phyloP scores from a whole-genome alignment of 2,329 filamentous ascomycete species.

The Elsinoe ampelina region DNA sequence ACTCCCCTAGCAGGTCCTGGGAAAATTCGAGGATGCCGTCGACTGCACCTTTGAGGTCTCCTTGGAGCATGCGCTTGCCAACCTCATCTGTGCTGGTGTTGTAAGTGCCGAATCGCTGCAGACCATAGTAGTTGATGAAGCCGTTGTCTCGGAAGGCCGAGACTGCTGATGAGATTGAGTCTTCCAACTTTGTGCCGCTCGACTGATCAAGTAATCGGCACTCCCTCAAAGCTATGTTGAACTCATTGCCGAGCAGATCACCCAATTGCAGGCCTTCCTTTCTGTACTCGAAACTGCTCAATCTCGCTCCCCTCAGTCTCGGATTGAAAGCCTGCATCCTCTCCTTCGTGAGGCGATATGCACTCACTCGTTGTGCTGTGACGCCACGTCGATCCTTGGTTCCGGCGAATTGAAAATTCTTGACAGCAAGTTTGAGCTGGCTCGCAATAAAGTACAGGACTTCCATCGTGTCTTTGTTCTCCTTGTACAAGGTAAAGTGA shows the following conservation, averaged over 20 bases:
- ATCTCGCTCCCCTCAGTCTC: slow-evolving; percentile 48
- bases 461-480: slow-evolving; percentile 96
- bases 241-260: slow-evolving; percentile 81
- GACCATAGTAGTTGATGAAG: slow-evolving; percentile 95
- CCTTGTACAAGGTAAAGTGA: slow-evolving; percentile 89
- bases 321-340: slow-evolving; percentile 57
- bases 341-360: slow-evolving; percentile 50
- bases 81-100: slow-evolving; percentile 75
- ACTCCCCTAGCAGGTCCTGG: slow-evolving; percentile 47
- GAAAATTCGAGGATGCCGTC: slow-evolving; percentile 68
- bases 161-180: slow-evolving; percentile 50
- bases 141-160: slow-evolving; percentile 61
- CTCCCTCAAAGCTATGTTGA: slow-evolving; percentile 82
- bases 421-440: slow-evolving; percentile 58
- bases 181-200: slow-evolving; percentile 26
- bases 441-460: slow-evolving; percentile 68
- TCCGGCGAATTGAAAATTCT: slow-evolving; percentile 70
- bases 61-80: slow-evolving; percentile 73
- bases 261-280: slow-evolving; percentile 67
- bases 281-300: slow-evolving; percentile 68
- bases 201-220: slow-evolving; percentile 52
- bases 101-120: slow-evolving; percentile 94
- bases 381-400: slow-evolving; percentile 86
- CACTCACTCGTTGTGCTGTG: slow-evolving; percentile 73
- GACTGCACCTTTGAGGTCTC: slow-evolving; percentile 71